Evolutionary conservation across 441 rosid species (phyloP).

Genomic region (Populus hybrid): DNA sequence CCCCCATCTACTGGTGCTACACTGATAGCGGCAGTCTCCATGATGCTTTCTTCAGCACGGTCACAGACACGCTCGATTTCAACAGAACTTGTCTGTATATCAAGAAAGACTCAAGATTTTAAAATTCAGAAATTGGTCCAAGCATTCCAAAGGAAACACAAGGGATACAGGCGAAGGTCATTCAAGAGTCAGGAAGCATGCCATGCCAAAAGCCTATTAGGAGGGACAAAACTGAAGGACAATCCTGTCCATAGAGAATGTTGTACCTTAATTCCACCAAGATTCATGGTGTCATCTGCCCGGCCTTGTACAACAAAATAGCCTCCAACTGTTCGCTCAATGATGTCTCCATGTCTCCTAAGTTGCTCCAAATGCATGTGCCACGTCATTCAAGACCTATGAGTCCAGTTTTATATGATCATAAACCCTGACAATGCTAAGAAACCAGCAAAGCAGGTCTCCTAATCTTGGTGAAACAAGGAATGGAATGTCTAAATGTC

Average conservation of each 20-base stretch:
- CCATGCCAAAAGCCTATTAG: neutral
- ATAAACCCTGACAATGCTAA: neutral
- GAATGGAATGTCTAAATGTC: neutral
- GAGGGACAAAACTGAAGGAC: neutral
- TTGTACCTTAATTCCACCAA: slow-evolving; percentile 86
- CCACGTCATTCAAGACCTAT: neutral
- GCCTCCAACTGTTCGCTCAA: slow-evolving; percentile 71
- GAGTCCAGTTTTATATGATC: neutral
- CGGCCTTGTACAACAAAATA: slow-evolving; percentile 69
- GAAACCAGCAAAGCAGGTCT: neutral
- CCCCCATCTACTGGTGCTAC: slow-evolving; percentile 59
- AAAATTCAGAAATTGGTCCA: neutral
- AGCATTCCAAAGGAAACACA: neutral
- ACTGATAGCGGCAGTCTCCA: slow-evolving; percentile 78
- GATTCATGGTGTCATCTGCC: slow-evolving; percentile 98
- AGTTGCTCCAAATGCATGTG: slow-evolving; percentile 44
- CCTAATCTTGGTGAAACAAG: neutral
- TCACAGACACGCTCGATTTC: slow-evolving; percentile 87
- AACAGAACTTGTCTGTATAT: slow-evolving; percentile 71
- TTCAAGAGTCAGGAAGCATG: neutral
- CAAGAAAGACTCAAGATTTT: neutral
- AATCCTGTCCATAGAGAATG: neutral
- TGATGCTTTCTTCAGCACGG: slow-evolving; percentile 58
- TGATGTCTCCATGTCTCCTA: slow-evolving; percentile 85
- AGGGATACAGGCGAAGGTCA: neutral